A percentile compares a stretch with the other conserved stretches of the same genome.
Evolutionary conservation across 495 filamentous ascomycete species (phyloP).

Genomic region (Alectoria sarmentosa): DNA sequence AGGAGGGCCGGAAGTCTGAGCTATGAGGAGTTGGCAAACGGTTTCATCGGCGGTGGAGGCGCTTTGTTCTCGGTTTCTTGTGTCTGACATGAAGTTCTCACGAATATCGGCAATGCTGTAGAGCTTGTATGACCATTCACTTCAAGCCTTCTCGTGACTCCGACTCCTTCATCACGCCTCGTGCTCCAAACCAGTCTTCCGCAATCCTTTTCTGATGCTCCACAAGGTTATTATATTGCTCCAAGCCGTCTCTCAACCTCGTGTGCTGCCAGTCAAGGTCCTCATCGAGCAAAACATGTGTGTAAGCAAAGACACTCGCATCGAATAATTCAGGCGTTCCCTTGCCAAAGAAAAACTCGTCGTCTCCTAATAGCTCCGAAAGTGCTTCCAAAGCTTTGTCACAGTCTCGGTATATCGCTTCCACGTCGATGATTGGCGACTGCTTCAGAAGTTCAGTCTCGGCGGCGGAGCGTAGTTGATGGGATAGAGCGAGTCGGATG

Average conservation of each 20-base stretch:
- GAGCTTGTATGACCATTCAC: not conserved
- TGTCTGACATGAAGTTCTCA: not conserved
- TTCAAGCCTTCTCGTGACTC: not conserved
- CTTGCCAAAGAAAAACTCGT: constrained; percentile 60
- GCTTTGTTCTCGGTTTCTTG: not conserved
- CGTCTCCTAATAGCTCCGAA: constrained; percentile 55
- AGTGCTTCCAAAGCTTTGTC: constrained; percentile 68
- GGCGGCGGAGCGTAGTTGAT: constrained; percentile 65
- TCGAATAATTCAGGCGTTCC: constrained; percentile 69
- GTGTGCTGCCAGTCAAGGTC: constrained; percentile 51
- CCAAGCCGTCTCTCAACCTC: constrained; percentile 35
- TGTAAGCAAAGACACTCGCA: constrained; percentile 84
- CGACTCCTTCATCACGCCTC: not conserved
- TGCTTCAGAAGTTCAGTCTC: constrained; percentile 62
- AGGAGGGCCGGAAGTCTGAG: constrained; percentile 35
- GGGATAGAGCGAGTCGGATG: constrained; percentile 54
- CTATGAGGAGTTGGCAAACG: constrained; percentile 2
- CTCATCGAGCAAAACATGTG: constrained; percentile 66
- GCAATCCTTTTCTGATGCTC: constrained; percentile 47
- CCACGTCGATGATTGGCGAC: constrained; percentile 51
- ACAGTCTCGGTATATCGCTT: constrained; percentile 59
- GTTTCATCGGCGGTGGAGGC: not conserved
- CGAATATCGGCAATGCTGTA: not conserved
- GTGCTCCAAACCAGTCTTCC: constrained; percentile 15
- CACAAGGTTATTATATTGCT: constrained; percentile 41